A percentile compares a stretch with the other conserved stretches of the same genome.
Conservation (phyloP, 164 flowering plant genomes). For the Aristolochia californica region DNA sequence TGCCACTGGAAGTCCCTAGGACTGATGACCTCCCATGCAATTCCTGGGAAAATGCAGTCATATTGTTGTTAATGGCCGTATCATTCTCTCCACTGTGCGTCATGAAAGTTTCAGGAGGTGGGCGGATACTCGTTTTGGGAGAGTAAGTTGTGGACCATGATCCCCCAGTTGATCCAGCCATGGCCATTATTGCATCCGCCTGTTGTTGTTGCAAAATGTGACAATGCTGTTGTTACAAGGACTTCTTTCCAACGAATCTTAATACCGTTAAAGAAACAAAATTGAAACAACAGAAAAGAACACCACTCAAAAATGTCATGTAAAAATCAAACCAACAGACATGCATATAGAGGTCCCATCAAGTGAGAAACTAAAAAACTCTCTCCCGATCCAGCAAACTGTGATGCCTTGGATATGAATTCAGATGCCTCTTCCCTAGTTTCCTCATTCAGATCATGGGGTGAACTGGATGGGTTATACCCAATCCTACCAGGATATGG, state of each 20-base stretch:
- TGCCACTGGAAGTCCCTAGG: conserved; percentile 26
- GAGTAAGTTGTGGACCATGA: conserved; percentile 84
- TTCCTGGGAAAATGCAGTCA: conserved; percentile 21
- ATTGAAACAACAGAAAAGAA: neutral
- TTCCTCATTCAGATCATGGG: too few species aligned
- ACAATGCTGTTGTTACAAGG: neutral
- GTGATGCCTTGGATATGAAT: too few species aligned
- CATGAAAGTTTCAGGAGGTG: conserved; percentile 23
- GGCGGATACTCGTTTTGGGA: conserved; percentile 30
- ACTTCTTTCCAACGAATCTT: neutral
- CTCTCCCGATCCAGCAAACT: too few species aligned
- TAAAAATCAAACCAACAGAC: too few species aligned
- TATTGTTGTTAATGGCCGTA: conserved; percentile 16
- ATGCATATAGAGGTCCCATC: neutral
- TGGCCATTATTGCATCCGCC: conserved; percentile 93
- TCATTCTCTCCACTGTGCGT: conserved; percentile 31
- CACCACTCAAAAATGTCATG: neutral
- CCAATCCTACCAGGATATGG: too few species aligned
- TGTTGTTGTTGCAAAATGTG: conserved; percentile 18
- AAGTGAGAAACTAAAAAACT: too few species aligned
- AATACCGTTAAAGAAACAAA: neutral
- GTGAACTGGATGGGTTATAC: too few species aligned
- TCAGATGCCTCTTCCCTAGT: too few species aligned
- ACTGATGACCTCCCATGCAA: conserved; percentile 26
- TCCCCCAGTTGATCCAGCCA: conserved; percentile 88